These are phyloP conservation scores for Hypoxylon sp. DNA, from an alignment of 2,329 filamentous ascomycete genomes.

Conservation along the genomic window DNA sequence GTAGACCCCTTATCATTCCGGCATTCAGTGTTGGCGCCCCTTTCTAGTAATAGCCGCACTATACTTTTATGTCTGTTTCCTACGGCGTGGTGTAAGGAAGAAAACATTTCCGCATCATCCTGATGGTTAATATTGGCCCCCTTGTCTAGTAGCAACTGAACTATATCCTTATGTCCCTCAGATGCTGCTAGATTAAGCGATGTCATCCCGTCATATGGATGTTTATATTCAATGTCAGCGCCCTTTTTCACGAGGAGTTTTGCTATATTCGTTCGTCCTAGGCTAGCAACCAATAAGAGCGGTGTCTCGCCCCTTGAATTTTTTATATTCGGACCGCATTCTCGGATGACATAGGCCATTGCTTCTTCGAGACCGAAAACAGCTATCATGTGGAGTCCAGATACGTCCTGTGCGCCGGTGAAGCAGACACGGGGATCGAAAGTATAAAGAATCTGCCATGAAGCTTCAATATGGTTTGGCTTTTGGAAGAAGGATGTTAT, in stretches of 20 bases:
- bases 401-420: not conserved
- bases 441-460: too few species aligned
- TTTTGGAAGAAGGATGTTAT: not conserved
- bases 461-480: not conserved
- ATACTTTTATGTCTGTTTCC: not conserved
- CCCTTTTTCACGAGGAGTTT: not conserved
- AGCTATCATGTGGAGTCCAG: not conserved
- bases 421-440: not conserved
- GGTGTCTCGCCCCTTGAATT: not conserved
- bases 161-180: not conserved
- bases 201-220: not conserved
- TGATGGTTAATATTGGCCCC: not conserved
- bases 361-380: not conserved
- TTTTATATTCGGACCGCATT: not conserved
- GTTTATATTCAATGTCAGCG: not conserved
- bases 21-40: too few species aligned
- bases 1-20: too few species aligned
- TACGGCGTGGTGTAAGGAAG: not conserved
- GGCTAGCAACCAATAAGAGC: not conserved
- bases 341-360: not conserved
- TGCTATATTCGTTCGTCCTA: not conserved
- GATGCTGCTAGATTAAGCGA: not conserved
- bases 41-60: conserved; percentile 4
- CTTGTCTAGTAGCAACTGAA: not conserved
- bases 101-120: conserved; percentile 1